Percentiles rank a stretch among this genome's conserved stretches.
Evolutionary conservation across 176 grass and related monocot species (phyloP).

Genomic region (Triticum dicoccoides): DNA sequence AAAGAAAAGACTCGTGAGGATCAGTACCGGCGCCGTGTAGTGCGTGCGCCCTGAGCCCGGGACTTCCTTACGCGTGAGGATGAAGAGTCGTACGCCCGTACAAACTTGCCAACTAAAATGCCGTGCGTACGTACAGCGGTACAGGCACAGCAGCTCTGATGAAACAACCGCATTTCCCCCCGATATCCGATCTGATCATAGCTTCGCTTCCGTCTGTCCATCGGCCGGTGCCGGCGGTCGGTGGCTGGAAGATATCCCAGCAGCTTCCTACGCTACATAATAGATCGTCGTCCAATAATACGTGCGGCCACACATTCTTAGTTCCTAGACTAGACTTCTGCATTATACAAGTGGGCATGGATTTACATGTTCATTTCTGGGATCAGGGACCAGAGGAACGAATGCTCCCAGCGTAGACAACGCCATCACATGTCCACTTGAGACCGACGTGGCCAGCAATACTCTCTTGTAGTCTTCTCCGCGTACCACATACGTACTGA

Average conservation of each 20-base stretch:
- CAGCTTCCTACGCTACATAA: neutral
- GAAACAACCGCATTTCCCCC: too few relatives aligned
- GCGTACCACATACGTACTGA: neutral
- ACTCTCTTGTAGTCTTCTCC: neutral
- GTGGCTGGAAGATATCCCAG: neutral
- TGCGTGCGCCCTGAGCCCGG: neutral
- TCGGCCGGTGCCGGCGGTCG: too few relatives aligned
- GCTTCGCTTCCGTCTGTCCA: neutral
- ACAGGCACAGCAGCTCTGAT: neutral
- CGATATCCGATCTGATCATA: neutral
- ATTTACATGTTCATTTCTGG: too few relatives aligned
- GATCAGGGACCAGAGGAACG: neutral
- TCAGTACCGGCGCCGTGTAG: neutral
- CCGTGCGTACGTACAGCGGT: neutral
- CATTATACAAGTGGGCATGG: neutral
- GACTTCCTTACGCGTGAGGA: neutral
- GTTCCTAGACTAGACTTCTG: neutral
- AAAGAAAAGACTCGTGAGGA: neutral
- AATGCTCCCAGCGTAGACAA: neutral
- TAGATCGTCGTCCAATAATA: neutral
- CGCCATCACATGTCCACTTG: neutral
- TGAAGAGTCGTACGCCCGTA: neutral
- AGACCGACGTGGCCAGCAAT: neutral
- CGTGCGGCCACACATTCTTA: neutral
- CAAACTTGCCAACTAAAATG: neutral